phyloP scores from a whole-genome alignment of 208 protist species.

The Leishmania tarentolae region DNA sequence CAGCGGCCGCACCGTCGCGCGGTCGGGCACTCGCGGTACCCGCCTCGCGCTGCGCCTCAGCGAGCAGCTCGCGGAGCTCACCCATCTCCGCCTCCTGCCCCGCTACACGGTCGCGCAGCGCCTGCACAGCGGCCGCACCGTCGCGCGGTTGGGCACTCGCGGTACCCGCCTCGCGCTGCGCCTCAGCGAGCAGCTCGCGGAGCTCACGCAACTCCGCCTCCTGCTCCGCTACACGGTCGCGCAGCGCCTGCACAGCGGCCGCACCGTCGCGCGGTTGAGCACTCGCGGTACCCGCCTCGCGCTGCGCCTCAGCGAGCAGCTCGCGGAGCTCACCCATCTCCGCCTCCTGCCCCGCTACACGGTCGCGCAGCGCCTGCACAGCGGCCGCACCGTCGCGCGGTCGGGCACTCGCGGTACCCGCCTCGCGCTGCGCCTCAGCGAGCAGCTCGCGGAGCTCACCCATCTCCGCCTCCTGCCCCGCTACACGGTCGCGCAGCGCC shows the following conservation, averaged over 20 bases:
- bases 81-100: not conserved
- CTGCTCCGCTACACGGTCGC: not conserved
- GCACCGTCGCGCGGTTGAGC: not conserved
- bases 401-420: no score
- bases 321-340: not conserved
- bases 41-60: not conserved
- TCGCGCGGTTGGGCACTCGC: no score
- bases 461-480: constrained; percentile 1
- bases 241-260: not conserved
- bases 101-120: not conserved
- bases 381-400: not conserved
- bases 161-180: no score
- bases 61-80: not conserved
- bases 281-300: no score
- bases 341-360: not conserved
- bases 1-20: not conserved
- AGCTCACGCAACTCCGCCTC: not conserved
- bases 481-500: not conserved
- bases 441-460: not conserved
- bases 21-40: not conserved
- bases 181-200: not conserved
- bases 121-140: not conserved
- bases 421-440: not conserved
- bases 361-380: constrained; percentile 3
- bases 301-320: not conserved